Evolutionary conservation across 441 rosid genomes (phyloP), one percentile per base, ranked within the genome.

Genomic region (Pelargonium australe): DNA sequence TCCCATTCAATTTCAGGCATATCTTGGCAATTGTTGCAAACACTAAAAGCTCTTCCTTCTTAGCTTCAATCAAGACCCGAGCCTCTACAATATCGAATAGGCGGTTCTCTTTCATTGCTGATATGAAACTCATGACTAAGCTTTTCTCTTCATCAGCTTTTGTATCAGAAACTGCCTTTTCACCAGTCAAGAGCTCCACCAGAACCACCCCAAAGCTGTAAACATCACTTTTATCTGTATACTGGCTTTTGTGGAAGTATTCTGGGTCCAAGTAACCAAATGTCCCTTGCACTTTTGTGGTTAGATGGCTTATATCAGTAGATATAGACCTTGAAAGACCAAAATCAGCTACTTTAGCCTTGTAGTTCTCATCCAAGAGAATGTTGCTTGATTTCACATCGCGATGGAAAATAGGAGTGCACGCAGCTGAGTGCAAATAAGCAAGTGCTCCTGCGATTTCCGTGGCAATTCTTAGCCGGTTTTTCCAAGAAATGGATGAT

Each of bases 1-100:
- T 74, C 55, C 83, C 80, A 67, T 57, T 79, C 60, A 71, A 31
- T 57, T 76, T 78, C 73, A 77, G 68, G 37, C 83, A 76, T 70
- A 43, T 77, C 65, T 37, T 63, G 6, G 80, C 80, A 12, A 81
- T 73, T 66, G 19, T 72, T 20, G 79, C 85, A 41, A 75, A 73
- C 8, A 62, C 19, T 45, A 73, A 67, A 23, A 81, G 60, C 72
- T 81, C 82, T 64, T 78, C 78, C 41, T 72, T 6, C 5, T 78
- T 64, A 47, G 71, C 66, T 74, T 79, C 77, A 2, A 63, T 51
- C 71, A 55, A 65, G 55, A 79, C 67, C 31, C 68, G 61, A 5
- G 23, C 41, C 37, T 83, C 85, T 63, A 81, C 58, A 0, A 76
- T 66, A 12, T 65, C 51, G 0, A 60, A 9, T 2, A 61, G n/a